A percentile compares a stretch with the other conserved stretches of the same genome.
Evolutionary conservation across 805 yeast genomes (phyloP).

Genomic region (Hanseniaspora valbyensis): DNA sequence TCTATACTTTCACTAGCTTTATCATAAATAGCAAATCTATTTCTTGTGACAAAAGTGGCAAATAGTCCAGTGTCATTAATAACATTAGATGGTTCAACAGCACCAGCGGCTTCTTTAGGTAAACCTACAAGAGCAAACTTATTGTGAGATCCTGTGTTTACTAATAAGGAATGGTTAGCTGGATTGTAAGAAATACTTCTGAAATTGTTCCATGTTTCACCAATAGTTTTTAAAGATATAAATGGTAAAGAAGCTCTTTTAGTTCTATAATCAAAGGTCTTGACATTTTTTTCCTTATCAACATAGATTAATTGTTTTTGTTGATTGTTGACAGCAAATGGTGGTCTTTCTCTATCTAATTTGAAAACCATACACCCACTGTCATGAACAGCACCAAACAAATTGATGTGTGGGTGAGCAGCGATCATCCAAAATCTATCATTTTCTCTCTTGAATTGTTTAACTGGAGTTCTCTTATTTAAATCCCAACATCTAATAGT

Average conservation of each 20-base stretch:
- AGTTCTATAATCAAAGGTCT: constrained; percentile 57
- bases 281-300: constrained; percentile 77
- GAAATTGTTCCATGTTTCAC: constrained; percentile 77
- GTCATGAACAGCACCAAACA: constrained; percentile 95
- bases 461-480: constrained; percentile 83
- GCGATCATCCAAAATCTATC: constrained; percentile 92
- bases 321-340: constrained; percentile 39
- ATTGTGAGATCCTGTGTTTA: constrained; percentile 62
- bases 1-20: constrained; percentile 57
- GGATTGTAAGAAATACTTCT: constrained; percentile 83
- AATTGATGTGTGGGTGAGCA: constrained; percentile 78
- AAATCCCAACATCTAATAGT: constrained; percentile 95
- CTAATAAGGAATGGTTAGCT: constrained; percentile 74
- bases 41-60: constrained; percentile 89
- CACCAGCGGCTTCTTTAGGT: constrained; percentile 83
- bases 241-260: constrained; percentile 64
- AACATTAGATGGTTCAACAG: constrained; percentile 80
- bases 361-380: constrained; percentile 97
- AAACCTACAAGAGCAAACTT: constrained; percentile 63
- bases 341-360: constrained; percentile 90
- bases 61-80: constrained; percentile 70
- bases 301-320: constrained; percentile 68
- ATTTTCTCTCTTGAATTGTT: constrained; percentile 84
- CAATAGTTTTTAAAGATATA: constrained; percentile 71
- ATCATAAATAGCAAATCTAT: constrained; percentile 76